Base-by-base conservation (phyloP, 2,329 filamentous ascomycete genomes). In the Xylaria sp. region DNA sequence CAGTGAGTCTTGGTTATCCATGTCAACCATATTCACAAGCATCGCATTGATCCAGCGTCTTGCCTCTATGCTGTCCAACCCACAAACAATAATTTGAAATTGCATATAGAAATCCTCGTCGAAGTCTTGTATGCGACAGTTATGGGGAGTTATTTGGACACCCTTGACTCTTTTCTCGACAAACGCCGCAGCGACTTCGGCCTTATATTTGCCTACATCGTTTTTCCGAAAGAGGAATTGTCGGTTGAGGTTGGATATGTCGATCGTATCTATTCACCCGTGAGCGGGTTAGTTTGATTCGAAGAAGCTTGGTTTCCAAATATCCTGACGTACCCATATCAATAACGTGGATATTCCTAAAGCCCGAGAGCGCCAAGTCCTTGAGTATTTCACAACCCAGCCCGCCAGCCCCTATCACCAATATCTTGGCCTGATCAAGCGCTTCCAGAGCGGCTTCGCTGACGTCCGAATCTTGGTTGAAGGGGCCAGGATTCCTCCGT, bases 1-100 rank as follows among this genome's bases (percentile, higher is more conserved):
- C 72, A 97, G 83, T 57, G 88, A 92, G 76, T 98, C 95, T 10
- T 90, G 88, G 70, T 95, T 89, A 6, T 93, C 89, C 66, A 87
- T 85, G 75, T 97, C 94, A 5, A 97, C 93, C 87, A 99, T 93
- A 65, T 91, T 90, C 29, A 98, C 90, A 3, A 99, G 85, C 20
- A 91, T 97, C 59, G 94, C 91, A 78, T 99, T 99, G 80, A 99
- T 99, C 96, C 96, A 99, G 67, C 96, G 87, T n/a, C 96, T 88
- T 45, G 96, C 96, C 81, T 99, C 96, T 73, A 99, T 96, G 78
- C 93, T 97, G 85, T 99, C 96, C 25, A 99, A 84, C 1, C 96
- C 96, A 77, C 96, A 99, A 51, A 99, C 89, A 54, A 99, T 88
- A 63, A 97, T 87, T 77, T 93, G 93, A 80, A 99, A 99, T 75